Evolutionary conservation across 805 yeast species (phyloP), one percentile per base, ranked within the genome.

Genomic region (Spathaspora sp.): DNA sequence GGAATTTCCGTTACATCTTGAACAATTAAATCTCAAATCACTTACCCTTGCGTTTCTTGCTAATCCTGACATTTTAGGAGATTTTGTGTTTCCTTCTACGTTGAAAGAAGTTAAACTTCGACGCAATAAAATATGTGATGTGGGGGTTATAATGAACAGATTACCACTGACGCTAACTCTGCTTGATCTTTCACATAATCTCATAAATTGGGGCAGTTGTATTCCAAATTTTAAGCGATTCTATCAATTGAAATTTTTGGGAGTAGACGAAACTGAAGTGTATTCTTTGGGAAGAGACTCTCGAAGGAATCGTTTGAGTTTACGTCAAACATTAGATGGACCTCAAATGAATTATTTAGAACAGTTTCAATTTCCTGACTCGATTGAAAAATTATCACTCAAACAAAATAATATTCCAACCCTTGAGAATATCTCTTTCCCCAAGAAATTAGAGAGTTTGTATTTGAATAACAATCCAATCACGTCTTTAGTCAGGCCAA

Each of bases 381-480:
- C 55, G 4, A 50, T 60, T 23, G 49, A 40, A 26, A 23, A 42
- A 6, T 45, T 63, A 20, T 52, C 57, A 3, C 50, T 63, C 12
- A 65, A 61, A 48, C 59, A 58, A 14, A 63, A 63, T 49, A 50
- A 52, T 14, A 52, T 63, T 3, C 17, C 46, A 1, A 44, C 57
- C 5, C 49, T 63, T 26, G 61, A 54, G n/a, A 38, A 53, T 16
- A 53, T 59, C 23, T 19, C 19, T 8, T 59, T 60, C 23, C 65
- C 67, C 5, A 20, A 28, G n/a, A 45, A 38, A 10, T 23, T 60
- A 3, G 45, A 39, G 2, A 51, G 49, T 47, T 55, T 63, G 39
- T 62, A 60, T 1, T 29, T 62, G 11, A 63, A 63, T 11, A 52
- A 55, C n/a, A 63, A 63, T 47, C 35, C 39, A 17, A 46, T 61